Percentiles rank a stretch among this genome's conserved stretches.
Evolutionary conservation across 1,284 basidiomycete genomes (phyloP).

Genomic region (Grifola frondosa): DNA sequence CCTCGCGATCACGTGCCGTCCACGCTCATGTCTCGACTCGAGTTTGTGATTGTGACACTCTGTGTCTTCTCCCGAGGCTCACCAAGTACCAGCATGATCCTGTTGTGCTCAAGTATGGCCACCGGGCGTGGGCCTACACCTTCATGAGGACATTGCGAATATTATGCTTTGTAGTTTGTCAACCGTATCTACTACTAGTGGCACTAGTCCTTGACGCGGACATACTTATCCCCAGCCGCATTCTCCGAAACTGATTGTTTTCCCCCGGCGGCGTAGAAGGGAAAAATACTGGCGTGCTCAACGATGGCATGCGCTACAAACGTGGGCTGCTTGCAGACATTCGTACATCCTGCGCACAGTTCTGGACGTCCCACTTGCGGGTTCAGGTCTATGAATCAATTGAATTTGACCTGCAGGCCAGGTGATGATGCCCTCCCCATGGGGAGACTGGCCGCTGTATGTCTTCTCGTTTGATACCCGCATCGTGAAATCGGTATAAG

Average conservation of each 20-base stretch:
- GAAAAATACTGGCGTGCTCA: constrained; percentile 12
- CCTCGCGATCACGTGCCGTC: constrained; percentile 17
- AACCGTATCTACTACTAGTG: constrained; percentile 20
- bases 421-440: constrained; percentile 18
- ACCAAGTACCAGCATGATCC: background rate
- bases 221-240: background rate
- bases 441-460: constrained; percentile 23
- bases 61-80: background rate
- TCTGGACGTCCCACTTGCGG: constrained; percentile 2
- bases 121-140: background rate
- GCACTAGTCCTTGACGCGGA: constrained; percentile 11
- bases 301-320: constrained; percentile 7
- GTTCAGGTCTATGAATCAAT: constrained; percentile 19
- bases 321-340: background rate
- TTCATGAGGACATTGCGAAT: constrained; percentile 9
- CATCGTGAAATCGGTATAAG: no score
- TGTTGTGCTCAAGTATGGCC: no score
- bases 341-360: background rate
- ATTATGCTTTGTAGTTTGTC: constrained; percentile 23
- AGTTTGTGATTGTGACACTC: background rate
- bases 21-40: background rate
- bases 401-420: constrained; percentile 16
- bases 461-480: constrained; percentile 16
- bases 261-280: constrained; percentile 5
- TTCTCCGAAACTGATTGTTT: background rate